phyloP scores from a whole-genome alignment of 306 rosid species.

The Gastrolobium bilobum region DNA sequence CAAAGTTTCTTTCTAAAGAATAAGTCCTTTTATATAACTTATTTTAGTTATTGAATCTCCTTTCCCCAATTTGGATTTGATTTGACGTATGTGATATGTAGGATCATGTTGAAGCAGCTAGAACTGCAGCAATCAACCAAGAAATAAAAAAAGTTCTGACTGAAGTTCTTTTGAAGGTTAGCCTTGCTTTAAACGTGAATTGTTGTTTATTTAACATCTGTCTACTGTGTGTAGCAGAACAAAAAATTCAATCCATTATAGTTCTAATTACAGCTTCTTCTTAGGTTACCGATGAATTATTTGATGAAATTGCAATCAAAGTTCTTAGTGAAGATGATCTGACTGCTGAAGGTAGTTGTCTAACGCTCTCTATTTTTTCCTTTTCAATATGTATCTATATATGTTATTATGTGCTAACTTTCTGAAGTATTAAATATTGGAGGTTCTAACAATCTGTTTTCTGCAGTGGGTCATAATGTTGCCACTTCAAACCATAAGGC shows the following conservation, averaged over 20 bases:
- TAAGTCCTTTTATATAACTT: neutral
- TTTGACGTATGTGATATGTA: conserved; percentile 45
- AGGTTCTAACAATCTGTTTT: conserved; percentile 39
- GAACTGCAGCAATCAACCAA: conserved; percentile 87
- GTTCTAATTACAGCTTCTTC: conserved; percentile 50
- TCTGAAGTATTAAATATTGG: conserved; percentile 7
- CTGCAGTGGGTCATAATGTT: conserved; percentile 59
- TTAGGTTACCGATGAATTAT: conserved; percentile 96
- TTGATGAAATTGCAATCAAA: conserved; percentile 94
- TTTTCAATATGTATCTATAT: conserved; percentile 21
- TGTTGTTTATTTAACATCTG: conserved; percentile 19
- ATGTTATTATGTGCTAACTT: conserved; percentile 12
- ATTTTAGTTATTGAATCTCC: conserved; percentile 7
- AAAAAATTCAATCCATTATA: neutral
- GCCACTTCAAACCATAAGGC: conserved; percentile 65
- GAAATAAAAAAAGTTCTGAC: conserved; percentile 93
- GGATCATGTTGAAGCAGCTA: conserved; percentile 80
- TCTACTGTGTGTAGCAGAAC: conserved; percentile 37
- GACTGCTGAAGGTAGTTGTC: conserved; percentile 69
- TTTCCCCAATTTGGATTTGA: conserved; percentile 32
- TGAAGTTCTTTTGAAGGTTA: conserved; percentile 92
- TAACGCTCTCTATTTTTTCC: conserved; percentile 19
- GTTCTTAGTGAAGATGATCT: conserved; percentile 83
- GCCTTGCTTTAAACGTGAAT: conserved; percentile 37
- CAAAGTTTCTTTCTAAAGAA: conserved; percentile 19